Evolutionary conservation across 805 yeast genomes (phyloP), one percentile per base, ranked within the genome.

Genomic region (Saturnispora besseyi): DNA sequence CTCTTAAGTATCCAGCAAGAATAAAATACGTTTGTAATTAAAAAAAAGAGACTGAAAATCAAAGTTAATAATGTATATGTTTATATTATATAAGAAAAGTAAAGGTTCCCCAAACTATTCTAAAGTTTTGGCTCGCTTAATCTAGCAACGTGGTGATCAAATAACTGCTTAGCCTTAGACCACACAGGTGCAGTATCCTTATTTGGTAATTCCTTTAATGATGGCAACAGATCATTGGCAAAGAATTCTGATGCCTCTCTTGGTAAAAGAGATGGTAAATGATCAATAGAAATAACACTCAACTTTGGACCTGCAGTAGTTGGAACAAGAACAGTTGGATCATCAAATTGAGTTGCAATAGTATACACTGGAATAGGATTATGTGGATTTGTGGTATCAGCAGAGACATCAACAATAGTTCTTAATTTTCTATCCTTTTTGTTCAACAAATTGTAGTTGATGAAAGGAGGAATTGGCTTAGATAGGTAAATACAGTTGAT

Each of bases 331-430:
- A 87, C 97, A 2, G 96, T 90, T 56, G 99, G 99, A 59, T 87
- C 79, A 57, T 79, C 78, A 74, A 93, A 93, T 6, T 84, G 89
- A 29, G 99, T 91, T 51, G 96, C 95, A 57, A 87, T 75, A 24
- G 80, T 73, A 69, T 93, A 95, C 49, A 93, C 91, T 54, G 99
- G 99, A 52, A 93, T 79, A 51, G 99, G 99, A 73, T 93, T 93
- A 75, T 89, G 91, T 53, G 97, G 97, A 69, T 93, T 93, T 49
- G 99, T 93, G 44, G 98, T 93, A 71, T 93, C 99, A 50, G 99
- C 99, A 47, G 96, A 87, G 51, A 93, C 99, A 68, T 93, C 99
- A 48, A 93, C 97, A 53, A 93, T 88, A 15, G 95, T 87, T 68
- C 91, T 80, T 64, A 93, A 78, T 57, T 76, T 83, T 79, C 99